Conservation (phyloP, 495 filamentous ascomycete genomes). For the Aspergillus heteromorphus region DNA sequence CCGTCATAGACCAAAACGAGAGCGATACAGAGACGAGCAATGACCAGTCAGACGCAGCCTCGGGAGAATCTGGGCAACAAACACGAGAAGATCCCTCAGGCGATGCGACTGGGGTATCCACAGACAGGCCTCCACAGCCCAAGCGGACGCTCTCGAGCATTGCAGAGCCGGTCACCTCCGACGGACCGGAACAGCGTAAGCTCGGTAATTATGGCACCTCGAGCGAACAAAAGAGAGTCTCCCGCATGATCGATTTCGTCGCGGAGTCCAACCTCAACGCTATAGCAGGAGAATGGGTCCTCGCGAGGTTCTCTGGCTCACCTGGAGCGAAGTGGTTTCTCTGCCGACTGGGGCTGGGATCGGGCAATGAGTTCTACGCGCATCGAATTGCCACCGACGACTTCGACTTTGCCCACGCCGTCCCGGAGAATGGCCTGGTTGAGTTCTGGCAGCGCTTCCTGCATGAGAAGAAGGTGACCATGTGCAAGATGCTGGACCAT, state of each 20-base stretch:
- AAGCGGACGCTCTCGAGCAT: not conserved
- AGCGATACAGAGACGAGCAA: not conserved
- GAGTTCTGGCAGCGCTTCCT: constrained; percentile 17
- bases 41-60: not conserved
- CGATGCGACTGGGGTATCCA: not conserved
- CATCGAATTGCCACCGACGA: constrained; percentile 11
- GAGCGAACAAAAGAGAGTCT: constrained; percentile 25
- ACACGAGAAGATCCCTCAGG: not conserved
- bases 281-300: constrained; percentile 45
- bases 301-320: constrained; percentile 38
- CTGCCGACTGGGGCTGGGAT: constrained; percentile 35
- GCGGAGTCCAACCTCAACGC: constrained; percentile 31
- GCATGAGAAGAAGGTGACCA: constrained; percentile 9
- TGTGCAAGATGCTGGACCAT: not conserved
- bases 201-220: not conserved
- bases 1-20: not conserved
- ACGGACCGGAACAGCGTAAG: not conserved
- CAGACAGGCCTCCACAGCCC: not conserved
- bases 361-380: constrained; percentile 8
- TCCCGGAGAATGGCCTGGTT: constrained; percentile 14
- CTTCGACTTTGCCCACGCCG: constrained; percentile 15
- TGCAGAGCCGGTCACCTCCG: not conserved
- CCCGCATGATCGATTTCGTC: constrained; percentile 37
- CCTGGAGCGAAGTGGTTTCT: constrained; percentile 43
- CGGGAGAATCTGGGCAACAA: not conserved